Base-by-base conservation (phyloP, 305 asterid species). In the Solanum aculeatissimum region DNA sequence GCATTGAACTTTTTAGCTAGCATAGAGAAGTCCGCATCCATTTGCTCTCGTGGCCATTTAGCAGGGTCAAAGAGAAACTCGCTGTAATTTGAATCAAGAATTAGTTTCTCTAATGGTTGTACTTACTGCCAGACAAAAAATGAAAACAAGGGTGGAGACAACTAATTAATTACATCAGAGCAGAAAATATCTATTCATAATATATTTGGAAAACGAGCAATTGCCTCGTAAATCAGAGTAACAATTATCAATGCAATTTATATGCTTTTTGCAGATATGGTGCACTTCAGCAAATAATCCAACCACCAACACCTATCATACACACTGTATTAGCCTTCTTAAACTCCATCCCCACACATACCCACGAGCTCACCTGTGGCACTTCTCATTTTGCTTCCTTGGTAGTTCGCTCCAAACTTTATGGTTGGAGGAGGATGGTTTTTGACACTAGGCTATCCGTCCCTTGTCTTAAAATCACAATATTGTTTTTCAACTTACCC, bases 41-140 rank as follows among this genome's bases (percentile, higher is more conserved):
- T 91, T 91, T 92, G 95, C 66, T 42, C 83, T 18, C 98, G 91
- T 14, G 91, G 91, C 98, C 98, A 95, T 90, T 94, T 95, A 72
- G 94, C 90, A 78, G 97, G 94, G 86, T 94, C 90, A 86, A 95
- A 94, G 81, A 94, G 87, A 87, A 95, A 95, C 85, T 92, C 95
- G 83, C 98, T 94, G 97, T 75, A 89, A 89, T 58, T 88, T 85
- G 89, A 87, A 89, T 85, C 66, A 88, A 87, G 79, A 85, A 51
- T 81, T 29, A 79, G 45, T 55, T 51, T 63, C 54, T 70, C 3
- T 43, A 70, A 18, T 54, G 54, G 66, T 32, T 53, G n/a, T 58
- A 55, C 12, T 35, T 42, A 68, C 66, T 43, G 18, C 18, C 27
- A 83, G 18, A 83, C 18, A 15, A 19, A 32, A 49, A 53, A 78